Evolutionary conservation across 2,329 filamentous ascomycete genomes (phyloP).

Genomic region (Teratosphaeria viscida): DNA sequence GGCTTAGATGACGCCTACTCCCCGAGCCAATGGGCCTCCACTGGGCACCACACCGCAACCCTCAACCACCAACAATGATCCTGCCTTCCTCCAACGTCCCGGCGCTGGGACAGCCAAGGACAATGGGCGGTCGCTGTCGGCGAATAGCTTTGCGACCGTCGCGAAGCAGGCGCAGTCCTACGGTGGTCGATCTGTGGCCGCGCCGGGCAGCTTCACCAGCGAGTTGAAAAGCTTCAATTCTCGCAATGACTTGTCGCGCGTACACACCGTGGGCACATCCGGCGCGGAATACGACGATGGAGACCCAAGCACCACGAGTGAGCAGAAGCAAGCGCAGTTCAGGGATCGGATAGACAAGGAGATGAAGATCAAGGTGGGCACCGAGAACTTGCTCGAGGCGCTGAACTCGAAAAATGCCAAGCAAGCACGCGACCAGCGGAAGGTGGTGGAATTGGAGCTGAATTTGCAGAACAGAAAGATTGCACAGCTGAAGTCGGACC

Average conservation of each 20-base stretch:
- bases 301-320: slow-evolving; percentile 46
- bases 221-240: slow-evolving; percentile 67
- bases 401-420: slow-evolving; percentile 91
- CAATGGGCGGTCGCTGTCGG: slow-evolving; percentile 48
- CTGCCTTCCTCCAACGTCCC: slow-evolving; percentile 30
- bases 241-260: slow-evolving; percentile 48
- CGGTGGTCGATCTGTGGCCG: slow-evolving; percentile 50
- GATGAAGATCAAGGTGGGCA: slow-evolving; percentile 94
- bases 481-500: slow-evolving; percentile 46
- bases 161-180: slow-evolving; percentile 48
- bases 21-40: slow-evolving; percentile 18
- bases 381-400: slow-evolving; percentile 94
- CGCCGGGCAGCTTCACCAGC: slow-evolving; percentile 66
- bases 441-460: slow-evolving; percentile 65
- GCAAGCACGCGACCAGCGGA: slow-evolving; percentile 63
- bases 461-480: slow-evolving; percentile 72
- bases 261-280: slow-evolving; percentile 43
- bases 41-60: slow-evolving; percentile 1
- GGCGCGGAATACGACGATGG: slow-evolving; percentile 39
- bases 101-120: slow-evolving; percentile 29
- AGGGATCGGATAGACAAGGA: slow-evolving; percentile 86
- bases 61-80: slow-evolving; percentile 8
- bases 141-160: slow-evolving; percentile 41
- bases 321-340: slow-evolving; percentile 64
- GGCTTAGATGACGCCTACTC: slow-evolving; percentile 31